A percentile compares a stretch with the other conserved stretches of the same genome.
Conservation (phyloP, 345 rosid species). For the Limnanthes douglasii region DNA sequence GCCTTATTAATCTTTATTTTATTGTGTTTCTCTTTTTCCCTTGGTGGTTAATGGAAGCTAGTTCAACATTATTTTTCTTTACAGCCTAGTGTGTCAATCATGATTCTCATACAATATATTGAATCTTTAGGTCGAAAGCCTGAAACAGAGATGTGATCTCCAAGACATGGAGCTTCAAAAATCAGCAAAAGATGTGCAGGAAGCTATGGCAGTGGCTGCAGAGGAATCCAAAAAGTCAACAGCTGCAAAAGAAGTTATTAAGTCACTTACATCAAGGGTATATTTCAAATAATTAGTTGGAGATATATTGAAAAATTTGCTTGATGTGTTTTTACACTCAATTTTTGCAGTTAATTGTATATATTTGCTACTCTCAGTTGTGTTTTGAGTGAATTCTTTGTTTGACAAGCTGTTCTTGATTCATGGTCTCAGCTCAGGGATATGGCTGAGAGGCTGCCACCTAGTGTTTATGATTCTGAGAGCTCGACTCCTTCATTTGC, state of each 20-base stretch:
- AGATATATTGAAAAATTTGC: too few relatives aligned
- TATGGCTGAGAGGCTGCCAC: constrained; percentile 71
- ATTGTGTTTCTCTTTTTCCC: too few relatives aligned
- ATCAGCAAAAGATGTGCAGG: constrained; percentile 69
- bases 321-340: too few relatives aligned
- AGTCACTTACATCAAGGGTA: constrained; percentile 91
- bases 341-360: too few relatives aligned
- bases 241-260: constrained; percentile 95
- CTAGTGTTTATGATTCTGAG: constrained; percentile 48
- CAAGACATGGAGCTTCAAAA: constrained; percentile 86
- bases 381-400: too few relatives aligned
- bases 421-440: constrained; percentile 98
- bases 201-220: constrained; percentile 56
- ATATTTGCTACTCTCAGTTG: too few relatives aligned
- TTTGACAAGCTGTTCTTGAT: too few relatives aligned
- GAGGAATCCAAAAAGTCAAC: constrained; percentile 87
- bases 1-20: constrained; percentile 1
- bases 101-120: too few relatives aligned
- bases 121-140: constrained; percentile 64
- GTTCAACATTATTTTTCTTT: too few relatives aligned
- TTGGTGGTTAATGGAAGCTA: too few relatives aligned
- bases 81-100: too few relatives aligned
- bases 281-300: too few relatives aligned
- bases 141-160: constrained; percentile 59
- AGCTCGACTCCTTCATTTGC: constrained; percentile 23